Conservation (phyloP, 306 rosid genomes). For the Hylodesmum podocarpum region DNA sequence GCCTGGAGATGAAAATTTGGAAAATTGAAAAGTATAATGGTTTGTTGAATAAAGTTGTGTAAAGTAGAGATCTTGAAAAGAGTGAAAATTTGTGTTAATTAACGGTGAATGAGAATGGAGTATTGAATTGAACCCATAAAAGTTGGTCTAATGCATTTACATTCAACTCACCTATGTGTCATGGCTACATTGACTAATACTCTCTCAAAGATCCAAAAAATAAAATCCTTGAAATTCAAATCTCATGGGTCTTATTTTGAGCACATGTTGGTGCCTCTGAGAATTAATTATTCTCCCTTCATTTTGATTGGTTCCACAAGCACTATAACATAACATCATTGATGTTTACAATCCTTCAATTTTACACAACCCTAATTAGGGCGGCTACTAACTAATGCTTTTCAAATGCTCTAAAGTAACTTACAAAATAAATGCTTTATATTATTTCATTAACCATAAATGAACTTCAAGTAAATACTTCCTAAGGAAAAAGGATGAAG, state of each 20-base stretch:
- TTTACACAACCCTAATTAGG: neutral
- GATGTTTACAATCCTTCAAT: neutral
- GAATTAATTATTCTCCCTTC: neutral
- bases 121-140: neutral
- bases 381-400: neutral
- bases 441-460: too few species aligned
- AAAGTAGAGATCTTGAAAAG: too few species aligned
- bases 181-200: neutral
- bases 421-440: too few species aligned
- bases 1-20: neutral
- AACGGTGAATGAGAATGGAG: neutral
- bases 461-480: too few species aligned
- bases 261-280: neutral
- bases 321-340: neutral
- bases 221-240: neutral
- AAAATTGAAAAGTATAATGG: neutral
- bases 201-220: too few species aligned
- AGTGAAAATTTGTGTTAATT: neutral
- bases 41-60: neutral
- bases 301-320: neutral
- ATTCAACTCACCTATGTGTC: neutral
- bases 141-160: neutral
- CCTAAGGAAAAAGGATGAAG: too few species aligned
- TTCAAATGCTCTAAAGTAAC: neutral
- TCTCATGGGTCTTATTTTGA: neutral